Evolutionary conservation across 805 yeast species (phyloP).

Genomic region (Ogataea nitratoaversa): DNA sequence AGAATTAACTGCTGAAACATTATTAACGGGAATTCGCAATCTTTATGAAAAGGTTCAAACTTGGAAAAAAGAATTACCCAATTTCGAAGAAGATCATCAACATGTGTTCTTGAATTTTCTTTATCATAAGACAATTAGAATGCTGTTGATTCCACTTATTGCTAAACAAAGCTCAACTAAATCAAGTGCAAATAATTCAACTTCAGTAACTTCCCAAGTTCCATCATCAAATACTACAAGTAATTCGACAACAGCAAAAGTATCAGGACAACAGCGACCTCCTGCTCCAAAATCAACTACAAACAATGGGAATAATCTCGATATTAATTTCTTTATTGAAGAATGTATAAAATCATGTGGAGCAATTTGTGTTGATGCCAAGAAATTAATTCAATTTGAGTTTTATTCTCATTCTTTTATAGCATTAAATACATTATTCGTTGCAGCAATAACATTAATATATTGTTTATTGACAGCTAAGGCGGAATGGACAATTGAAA

Average conservation of each 20-base stretch:
- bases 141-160: constrained; percentile 16
- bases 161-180: constrained; percentile 5
- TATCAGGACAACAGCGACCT: too few relatives aligned
- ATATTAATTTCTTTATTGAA: constrained; percentile 11
- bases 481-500: constrained; percentile 20
- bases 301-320: neutral
- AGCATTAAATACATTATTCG: constrained; percentile 20
- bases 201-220: too few relatives aligned
- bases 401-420: constrained; percentile 22
- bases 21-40: constrained; percentile 8
- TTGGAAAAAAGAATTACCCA: constrained; percentile 16
- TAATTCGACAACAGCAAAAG: too few relatives aligned
- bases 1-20: constrained; percentile 6
- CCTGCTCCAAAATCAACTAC: neutral
- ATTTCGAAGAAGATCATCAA: constrained; percentile 12
- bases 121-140: constrained; percentile 18
- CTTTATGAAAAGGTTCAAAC: constrained; percentile 10
- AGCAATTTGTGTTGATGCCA: constrained; percentile 17
- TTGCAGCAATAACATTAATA: constrained; percentile 22
- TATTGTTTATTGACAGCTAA: constrained; percentile 18
- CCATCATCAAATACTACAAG: too few relatives aligned
- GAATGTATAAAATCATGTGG: constrained; percentile 22
- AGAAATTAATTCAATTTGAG: constrained; percentile 18
- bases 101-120: constrained; percentile 12
- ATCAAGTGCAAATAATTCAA: neutral